Base-by-base conservation (phyloP, 2,329 filamentous ascomycete species). In the Trichocomaceae sp. region DNA sequence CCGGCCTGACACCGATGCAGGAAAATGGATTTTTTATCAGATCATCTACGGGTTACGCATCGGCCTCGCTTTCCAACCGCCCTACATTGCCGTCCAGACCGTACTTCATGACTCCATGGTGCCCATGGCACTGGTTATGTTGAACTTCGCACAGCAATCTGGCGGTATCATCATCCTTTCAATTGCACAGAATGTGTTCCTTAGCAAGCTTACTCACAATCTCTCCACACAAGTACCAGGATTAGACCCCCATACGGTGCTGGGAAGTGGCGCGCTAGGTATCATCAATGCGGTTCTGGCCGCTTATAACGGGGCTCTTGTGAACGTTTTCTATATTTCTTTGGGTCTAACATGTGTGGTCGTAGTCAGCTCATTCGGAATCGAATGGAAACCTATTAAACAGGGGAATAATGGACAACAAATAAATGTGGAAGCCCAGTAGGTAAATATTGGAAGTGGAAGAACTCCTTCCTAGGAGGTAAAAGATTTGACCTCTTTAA, bases 11-110 rank as follows among this genome's bases (percentile, higher is more conserved):
- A 64, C 61, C 17, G 29, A 35, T 29, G 22, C 52, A 41, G 39
- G 51, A 60, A 51, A 60, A 50, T 66, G 63, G 61, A 62, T 64
- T 37, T 61, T 59, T 5, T 64, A 61, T 45, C 62, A 65, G 56
- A 50, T 62, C 20, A 22, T 47, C 26, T 47, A 31, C 19, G 46
- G 46, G 7, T 7, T 47, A 6, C 26, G 46, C 46, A 31, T 31
- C 26, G 46, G 46, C 23, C 10, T 47, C 3, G 46, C 46, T 12
- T 47, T 47, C 26, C 46, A 47, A 35, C 46, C 26, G 7, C 26
- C 46, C 15, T 47, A 19, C 26, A 35, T 47, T 12, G 46, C 46
- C 15, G 46, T 47, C 15, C 46, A 47, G 46, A 35, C 31, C 9
- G 46, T 47, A 31, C 23, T 47, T 12, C 3, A 31, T 33, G 26